phyloP scores from a whole-genome alignment of 23 red algal species.

The Pyropia yezoensis region DNA sequence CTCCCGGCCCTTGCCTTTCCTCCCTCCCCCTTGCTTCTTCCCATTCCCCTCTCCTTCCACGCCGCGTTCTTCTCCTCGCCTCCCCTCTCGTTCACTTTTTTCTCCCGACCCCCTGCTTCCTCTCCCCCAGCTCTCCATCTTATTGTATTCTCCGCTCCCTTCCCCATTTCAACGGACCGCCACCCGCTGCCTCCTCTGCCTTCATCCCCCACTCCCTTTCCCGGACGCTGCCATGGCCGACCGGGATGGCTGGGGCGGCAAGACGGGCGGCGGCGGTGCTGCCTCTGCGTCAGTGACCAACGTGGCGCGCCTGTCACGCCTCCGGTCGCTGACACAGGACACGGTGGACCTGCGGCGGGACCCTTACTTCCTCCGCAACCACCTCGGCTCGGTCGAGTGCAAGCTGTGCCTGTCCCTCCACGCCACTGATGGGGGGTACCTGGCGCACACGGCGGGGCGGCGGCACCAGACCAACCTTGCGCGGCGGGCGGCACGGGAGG shows the following conservation, averaged over 20 bases:
- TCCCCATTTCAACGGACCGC: no score
- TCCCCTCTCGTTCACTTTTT: no score
- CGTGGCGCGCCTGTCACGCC: conserved; percentile 41
- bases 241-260: conserved; percentile 61
- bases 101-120: no score
- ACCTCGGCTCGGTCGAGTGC: conserved; percentile 86
- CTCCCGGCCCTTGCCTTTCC: no score
- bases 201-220: neutral
- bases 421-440: conserved; percentile 86
- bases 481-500: conserved; percentile 70
- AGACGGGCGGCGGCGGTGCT: conserved; percentile 74
- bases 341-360: conserved; percentile 86
- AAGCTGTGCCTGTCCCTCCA: conserved; percentile 92
- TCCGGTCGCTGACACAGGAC: conserved; percentile 68
- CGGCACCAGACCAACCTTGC: conserved; percentile 84
- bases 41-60: no score
- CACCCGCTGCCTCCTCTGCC: neutral
- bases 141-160: no score
- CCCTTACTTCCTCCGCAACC: conserved; percentile 90
- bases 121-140: no score
- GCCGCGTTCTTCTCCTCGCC: no score
- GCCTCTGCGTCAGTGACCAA: conserved; percentile 52
- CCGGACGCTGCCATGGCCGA: conserved; percentile 38
- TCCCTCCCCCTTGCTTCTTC: no score
- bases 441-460: conserved; percentile 85